Evolutionary conservation across 257 asterid genomes (phyloP), one percentile per base, ranked within the genome.

Genomic region (Solanum sparsipilum): DNA sequence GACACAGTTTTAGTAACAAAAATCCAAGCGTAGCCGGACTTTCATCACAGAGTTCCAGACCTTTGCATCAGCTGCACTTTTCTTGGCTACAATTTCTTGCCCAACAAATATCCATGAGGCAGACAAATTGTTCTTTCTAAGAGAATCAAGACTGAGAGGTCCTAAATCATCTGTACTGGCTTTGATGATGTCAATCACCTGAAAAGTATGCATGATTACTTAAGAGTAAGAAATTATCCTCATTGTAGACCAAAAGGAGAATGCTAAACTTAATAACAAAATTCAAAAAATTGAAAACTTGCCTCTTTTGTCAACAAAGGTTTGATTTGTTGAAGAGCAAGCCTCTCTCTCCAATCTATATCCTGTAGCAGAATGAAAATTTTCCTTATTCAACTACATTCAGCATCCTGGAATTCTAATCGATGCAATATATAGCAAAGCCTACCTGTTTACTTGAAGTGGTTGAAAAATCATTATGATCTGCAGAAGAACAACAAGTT

Each of bases 151-250:
- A 91, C 93, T 94, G 70, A 95, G 90, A 58, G 98, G 95, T 88
- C 96, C 99, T 91, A 93, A 89, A 90, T 93, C 98, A 86, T 92
- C 89, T 86, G 96, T 94, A 87, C 92, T 92, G 89, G 93, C 90
- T 39, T 93, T 93, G 84, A 97, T 93, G 86, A 93, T 92, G 90
- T 94, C 98, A 91, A 96, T 90, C 32, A 94, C 98, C 99, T 97
- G 89, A 78, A 90, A 89, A 20, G 27, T 79, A 85, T 73, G 78
- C 52, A 68, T 32, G 85, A 83, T 75, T 11, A 81, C 29, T 48
- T 8, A 13, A 32, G 32, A 48, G 74, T 73, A 73, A 73, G 60
- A 73, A 31, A 52, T 52, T n/a, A 86, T 52, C 70, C 31, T 78
- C 68, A 86, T 34, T 32, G 74, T 38, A 79, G 39, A 86, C 25